These are phyloP conservation scores for Aspergillus steynii DNA, from an alignment of 495 filamentous ascomycete species.

Conservation along the genomic window DNA sequence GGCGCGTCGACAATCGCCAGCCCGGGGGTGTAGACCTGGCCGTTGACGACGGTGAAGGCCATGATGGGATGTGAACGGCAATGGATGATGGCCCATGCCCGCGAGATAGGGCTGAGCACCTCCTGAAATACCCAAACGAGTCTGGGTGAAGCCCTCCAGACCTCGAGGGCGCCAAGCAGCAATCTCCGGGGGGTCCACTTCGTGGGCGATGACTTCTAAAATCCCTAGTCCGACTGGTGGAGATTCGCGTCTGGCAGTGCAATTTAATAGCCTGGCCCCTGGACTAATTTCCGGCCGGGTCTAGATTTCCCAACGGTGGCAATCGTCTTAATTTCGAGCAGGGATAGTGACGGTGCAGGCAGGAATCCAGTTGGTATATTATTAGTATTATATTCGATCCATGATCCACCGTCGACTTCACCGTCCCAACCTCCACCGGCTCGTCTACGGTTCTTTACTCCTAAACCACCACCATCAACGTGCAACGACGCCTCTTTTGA, in stretches of 20 bases:
- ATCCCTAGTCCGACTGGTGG: constrained; percentile 1
- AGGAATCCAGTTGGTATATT: background rate
- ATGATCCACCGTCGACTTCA: background rate
- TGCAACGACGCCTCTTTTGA: background rate
- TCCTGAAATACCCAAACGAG: background rate
- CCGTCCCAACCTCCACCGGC: background rate
- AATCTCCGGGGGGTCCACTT: constrained; percentile 8
- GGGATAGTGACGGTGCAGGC: background rate
- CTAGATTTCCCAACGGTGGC: background rate
- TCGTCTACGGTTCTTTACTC: background rate
- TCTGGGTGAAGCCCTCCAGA: background rate
- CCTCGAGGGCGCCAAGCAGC: constrained; percentile 1
- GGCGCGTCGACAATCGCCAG: constrained; percentile 63
- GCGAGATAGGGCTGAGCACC: background rate
- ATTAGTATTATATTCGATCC: background rate
- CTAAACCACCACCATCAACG: background rate
- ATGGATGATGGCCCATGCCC: background rate
- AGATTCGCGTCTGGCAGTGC: background rate
- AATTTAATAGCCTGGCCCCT: background rate
- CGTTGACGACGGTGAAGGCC: constrained; percentile 53
- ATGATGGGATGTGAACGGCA: background rate
- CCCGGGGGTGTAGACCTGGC: constrained; percentile 65
- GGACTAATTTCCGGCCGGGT: background rate
- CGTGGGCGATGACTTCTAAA: background rate
- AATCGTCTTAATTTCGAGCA: background rate